Percentiles rank a stretch among this genome's conserved stretches.
These are phyloP conservation scores for Phragmites australis DNA, from an alignment of 176 grass and related monocot genomes.

Conservation along the genomic window DNA sequence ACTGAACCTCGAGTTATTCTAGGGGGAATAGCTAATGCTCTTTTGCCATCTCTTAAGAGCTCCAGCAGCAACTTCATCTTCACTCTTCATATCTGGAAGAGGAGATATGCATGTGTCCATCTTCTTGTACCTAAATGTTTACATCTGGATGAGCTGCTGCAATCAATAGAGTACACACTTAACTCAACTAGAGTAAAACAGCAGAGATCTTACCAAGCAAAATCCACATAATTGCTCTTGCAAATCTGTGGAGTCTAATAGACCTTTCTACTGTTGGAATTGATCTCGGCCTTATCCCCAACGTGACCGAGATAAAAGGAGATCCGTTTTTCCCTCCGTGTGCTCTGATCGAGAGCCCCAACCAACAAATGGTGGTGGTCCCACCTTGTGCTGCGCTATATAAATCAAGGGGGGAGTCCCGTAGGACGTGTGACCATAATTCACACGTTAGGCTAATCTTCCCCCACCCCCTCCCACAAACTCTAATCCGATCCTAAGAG, in stretches of 20 bases:
- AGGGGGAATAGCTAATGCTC: constrained; percentile 55
- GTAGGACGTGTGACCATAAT: too few relatives aligned
- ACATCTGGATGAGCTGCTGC: constrained; percentile 4
- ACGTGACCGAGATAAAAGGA: too few relatives aligned
- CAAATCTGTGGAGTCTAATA: constrained; percentile 58
- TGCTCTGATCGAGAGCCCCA: too few relatives aligned
- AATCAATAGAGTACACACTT: constrained; percentile 18
- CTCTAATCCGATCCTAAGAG: too few relatives aligned
- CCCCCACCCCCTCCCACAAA: too few relatives aligned
- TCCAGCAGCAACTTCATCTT: constrained; percentile 60
- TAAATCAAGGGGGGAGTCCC: too few relatives aligned
- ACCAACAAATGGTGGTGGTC: too few relatives aligned
- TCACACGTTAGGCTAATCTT: too few relatives aligned
- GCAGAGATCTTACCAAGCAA: constrained; percentile 61
- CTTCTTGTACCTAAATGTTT: constrained; percentile 53
- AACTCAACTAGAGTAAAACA: not conserved
- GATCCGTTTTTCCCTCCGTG: too few relatives aligned
- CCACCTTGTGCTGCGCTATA: too few relatives aligned
- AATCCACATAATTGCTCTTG: constrained; percentile 55
- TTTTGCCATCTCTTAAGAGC: constrained; percentile 71
- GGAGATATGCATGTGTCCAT: constrained; percentile 88
- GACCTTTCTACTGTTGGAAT: too few relatives aligned
- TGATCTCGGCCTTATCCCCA: too few relatives aligned
- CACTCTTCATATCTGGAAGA: constrained; percentile 56
- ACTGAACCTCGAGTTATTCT: constrained; percentile 55